Base-by-base conservation (phyloP, 2,329 filamentous ascomycete species). In the Ophiocordyceps sinensis region DNA sequence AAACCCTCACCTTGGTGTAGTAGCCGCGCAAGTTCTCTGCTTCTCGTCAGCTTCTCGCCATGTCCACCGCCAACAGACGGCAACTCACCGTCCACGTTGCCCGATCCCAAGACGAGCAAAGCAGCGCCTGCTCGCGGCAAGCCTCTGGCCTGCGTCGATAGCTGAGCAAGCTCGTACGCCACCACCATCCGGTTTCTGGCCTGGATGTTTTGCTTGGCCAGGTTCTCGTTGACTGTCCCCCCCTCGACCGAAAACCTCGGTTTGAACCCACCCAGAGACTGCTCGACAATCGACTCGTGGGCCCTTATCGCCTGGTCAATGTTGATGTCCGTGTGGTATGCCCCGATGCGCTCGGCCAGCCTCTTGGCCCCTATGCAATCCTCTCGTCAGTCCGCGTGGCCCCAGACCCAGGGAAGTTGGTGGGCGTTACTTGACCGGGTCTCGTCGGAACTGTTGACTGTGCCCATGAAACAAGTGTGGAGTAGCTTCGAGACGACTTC, bases 181-280 rank as follows among this genome's bases (percentile, higher is more conserved):
- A 76, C 61, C 2, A 84, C 75, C 71, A 83, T 80, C 35, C 79
- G 64, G 15, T 70, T 66, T 10, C 78, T 64, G 5, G 77, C 78
- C 44, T 82, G 79, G 40, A 82, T 76, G 52, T 82, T 82, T 48
- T 82, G 78, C n/a, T 78, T 58, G 0, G 75, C 75, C 1, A 79
- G 58, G 44, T 81, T 81, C 51, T 80, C 74, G 2, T 72, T 61
- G 1, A 12, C n/a, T 3, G 39, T 36, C 7, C 40, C 43, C 21
- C 43, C 43, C 12, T 41, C 36, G 6, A 43, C 67, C 43, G 67
- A 70, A 70, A 51, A 59, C 39, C 47, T 50, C 2, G 57, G 52
- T 19, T 49, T 49, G 32, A 57, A 57, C 23, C 51, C 44, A 14
- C 12, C 36, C 2, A 56, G 45, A 3, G 54, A 50, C 28, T 51